Conservation (phyloP, 148 eudicot species). For the Chenopodium formosanum region DNA sequence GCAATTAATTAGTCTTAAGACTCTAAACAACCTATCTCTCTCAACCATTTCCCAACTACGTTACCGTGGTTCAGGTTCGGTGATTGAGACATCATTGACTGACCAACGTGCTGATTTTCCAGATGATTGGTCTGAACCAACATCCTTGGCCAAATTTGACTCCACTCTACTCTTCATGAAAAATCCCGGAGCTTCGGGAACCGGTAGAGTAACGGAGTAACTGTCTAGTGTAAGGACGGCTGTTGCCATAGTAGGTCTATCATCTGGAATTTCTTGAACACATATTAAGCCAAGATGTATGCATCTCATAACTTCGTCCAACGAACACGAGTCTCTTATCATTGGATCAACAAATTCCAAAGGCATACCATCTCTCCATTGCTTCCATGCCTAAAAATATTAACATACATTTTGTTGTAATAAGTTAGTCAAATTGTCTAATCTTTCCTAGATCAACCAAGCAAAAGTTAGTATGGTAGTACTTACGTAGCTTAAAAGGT, state of each 20-base stretch:
- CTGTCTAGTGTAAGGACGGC: slow-evolving; percentile 30
- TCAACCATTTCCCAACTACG: background rate
- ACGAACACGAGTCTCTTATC: slow-evolving; percentile 24
- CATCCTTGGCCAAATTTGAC: background rate
- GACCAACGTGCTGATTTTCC: slow-evolving; percentile 23
- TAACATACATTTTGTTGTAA: too few species aligned
- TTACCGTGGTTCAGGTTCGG: slow-evolving; percentile 17
- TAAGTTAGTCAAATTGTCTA: background rate
- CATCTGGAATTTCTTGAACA: slow-evolving; percentile 33
- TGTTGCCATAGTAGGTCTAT: slow-evolving; percentile 41
- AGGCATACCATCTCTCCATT: slow-evolving; percentile 34
- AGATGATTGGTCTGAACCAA: slow-evolving; percentile 7
- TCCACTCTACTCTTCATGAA: slow-evolving; percentile 11
- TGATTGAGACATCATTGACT: slow-evolving; percentile 18
- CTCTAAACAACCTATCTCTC: background rate
- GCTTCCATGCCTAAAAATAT: slow-evolving; percentile 33
- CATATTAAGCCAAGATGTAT: slow-evolving; percentile 47
- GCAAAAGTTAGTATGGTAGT: too few species aligned
- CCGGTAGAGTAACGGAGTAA: slow-evolving; percentile 24
- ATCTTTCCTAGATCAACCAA: too few species aligned
- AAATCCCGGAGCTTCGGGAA: slow-evolving; percentile 32
- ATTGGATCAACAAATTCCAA: slow-evolving; percentile 30
- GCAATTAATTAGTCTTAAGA: background rate
- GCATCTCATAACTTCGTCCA: slow-evolving; percentile 34
- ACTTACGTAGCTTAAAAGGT: slow-evolving; percentile 40